Base-by-base conservation (phyloP, 768 basidiomycete genomes). In the Tylopilus balloui region DNA sequence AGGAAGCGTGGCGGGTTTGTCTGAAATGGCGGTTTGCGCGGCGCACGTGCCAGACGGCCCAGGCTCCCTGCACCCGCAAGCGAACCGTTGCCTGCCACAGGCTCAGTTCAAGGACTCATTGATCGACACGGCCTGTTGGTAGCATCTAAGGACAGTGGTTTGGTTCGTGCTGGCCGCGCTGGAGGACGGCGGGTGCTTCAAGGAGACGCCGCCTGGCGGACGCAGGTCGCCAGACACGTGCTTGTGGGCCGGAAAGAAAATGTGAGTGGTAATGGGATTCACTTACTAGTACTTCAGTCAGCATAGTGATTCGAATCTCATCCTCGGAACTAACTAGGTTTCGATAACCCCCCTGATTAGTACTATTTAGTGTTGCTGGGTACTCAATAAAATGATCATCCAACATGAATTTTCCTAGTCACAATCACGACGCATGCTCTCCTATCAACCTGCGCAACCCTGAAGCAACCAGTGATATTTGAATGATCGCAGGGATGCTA, bases 1-100 rank as follows among this genome's bases (percentile, higher is more conserved):
- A 54, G 7, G 47, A 56, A 48, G 64, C 63, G 42, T 65, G 63
- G 53, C 45, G 43, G n/a, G 57, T 20, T 39, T 41, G 17, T 41
- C 44, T 42, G 23, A 53, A 49, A 25, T 32, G 14, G 37, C 35
- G 35, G 35, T 11, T 36, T 12, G 35, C 19, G 43, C 34, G 42
- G 36, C 19, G 41, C 59, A 60, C 57, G 55, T 57, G 62, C 28
- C 9, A 19, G 27, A 40, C 19, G 13, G 9, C 31, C 19, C 20
- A 40, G 36, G 21, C 49, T 15, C 27, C 38, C 6, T 19, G 31
- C 13, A 6, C n/a, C n/a, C n/a, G n/a, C 10, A 39, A 45, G 32
- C 19, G 14, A 46, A 37, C 21, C 12, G 20, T 12, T 20, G 20
- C 21, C 6, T 15, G 23, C 17, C 24, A 17, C 20, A n/a, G n/a